Percentiles rank a stretch among this genome's conserved stretches.
phyloP scores from a whole-genome alignment of 2,329 filamentous ascomycete species.

The Fusarium tupiense region DNA sequence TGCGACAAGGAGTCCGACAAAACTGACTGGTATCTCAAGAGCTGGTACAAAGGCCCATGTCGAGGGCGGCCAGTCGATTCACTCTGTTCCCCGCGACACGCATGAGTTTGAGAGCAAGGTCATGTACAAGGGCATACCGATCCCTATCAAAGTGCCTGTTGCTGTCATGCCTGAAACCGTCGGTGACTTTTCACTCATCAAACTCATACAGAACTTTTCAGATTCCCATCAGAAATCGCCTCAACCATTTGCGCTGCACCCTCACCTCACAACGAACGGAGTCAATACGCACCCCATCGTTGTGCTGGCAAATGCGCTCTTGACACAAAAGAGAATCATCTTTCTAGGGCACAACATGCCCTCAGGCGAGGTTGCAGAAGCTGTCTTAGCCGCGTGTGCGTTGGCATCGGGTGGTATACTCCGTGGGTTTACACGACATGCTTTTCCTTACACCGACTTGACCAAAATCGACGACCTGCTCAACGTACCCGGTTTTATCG shows the following conservation, averaged over 20 bases:
- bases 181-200: constrained; percentile 96
- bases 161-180: constrained; percentile 95
- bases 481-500: constrained; percentile 96
- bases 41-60: constrained; percentile 71
- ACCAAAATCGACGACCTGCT: constrained; percentile 97
- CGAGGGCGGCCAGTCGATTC: constrained; percentile 68
- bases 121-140: constrained; percentile 94
- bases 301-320: constrained; percentile 89
- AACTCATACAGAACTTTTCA: constrained; percentile 95
- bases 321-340: constrained; percentile 96
- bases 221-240: constrained; percentile 82
- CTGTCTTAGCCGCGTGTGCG: constrained; percentile 96
- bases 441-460: constrained; percentile 97
- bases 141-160: constrained; percentile 95
- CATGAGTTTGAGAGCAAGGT: constrained; percentile 98
- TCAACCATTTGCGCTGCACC: constrained; percentile 85
- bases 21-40: constrained; percentile 62
- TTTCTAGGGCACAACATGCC: constrained; percentile 96
- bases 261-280: constrained; percentile 93
- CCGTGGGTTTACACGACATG: constrained; percentile 92
- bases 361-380: constrained; percentile 95
- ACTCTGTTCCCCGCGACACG: constrained; percentile 88
- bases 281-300: constrained; percentile 92
- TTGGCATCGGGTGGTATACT: constrained; percentile 92
- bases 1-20: constrained; percentile 59